Percentiles rank a stretch among this genome's conserved stretches.
phyloP scores from a whole-genome alignment of 805 yeast species.

The Candida berthetii region DNA sequence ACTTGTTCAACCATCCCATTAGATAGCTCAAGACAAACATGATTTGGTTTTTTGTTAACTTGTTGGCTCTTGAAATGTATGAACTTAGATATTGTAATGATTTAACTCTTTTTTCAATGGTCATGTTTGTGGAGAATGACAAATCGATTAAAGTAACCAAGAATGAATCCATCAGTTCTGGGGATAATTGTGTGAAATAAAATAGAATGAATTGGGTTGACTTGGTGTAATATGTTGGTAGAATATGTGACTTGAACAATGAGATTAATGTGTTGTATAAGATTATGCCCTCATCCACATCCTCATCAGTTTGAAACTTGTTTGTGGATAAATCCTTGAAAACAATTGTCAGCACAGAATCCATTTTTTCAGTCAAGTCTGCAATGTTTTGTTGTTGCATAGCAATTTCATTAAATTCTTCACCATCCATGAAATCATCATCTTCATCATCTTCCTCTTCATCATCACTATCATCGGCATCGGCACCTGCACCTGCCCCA shows the following conservation, averaged over 20 bases:
- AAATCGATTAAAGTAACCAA: slow-evolving; percentile 77
- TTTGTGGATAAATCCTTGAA: slow-evolving; percentile 38
- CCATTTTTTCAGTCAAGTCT: slow-evolving; percentile 63
- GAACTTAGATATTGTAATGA: slow-evolving; percentile 91
- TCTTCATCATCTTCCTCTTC: slow-evolving; percentile 24
- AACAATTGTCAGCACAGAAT: slow-evolving; percentile 55
- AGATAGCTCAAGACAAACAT: slow-evolving; percentile 78
- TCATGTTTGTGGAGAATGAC: slow-evolving; percentile 66
- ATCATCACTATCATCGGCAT: slow-evolving; percentile 23
- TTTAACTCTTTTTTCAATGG: slow-evolving; percentile 72
- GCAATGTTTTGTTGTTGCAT: slow-evolving; percentile 33
- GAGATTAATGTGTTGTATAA: slow-evolving; percentile 71
- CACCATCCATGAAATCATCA: slow-evolving; percentile 25
- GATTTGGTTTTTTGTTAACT: slow-evolving; percentile 64
- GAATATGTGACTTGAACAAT: slow-evolving; percentile 71
- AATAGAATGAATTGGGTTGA: slow-evolving; percentile 83
- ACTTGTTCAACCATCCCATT: slow-evolving; percentile 77
- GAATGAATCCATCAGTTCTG: slow-evolving; percentile 80
- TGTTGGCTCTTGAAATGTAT: slow-evolving; percentile 80
- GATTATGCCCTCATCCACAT: slow-evolving; percentile 54
- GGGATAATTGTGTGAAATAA: slow-evolving; percentile 73
- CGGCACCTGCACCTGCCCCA: slow-evolving; percentile 27
- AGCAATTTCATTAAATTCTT: slow-evolving; percentile 19
- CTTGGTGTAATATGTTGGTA: slow-evolving; percentile 90
- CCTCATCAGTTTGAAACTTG: slow-evolving; percentile 28